phyloP scores from a whole-genome alignment of 352 stramenopile genomes.

The Saprolegnia diclina region DNA sequence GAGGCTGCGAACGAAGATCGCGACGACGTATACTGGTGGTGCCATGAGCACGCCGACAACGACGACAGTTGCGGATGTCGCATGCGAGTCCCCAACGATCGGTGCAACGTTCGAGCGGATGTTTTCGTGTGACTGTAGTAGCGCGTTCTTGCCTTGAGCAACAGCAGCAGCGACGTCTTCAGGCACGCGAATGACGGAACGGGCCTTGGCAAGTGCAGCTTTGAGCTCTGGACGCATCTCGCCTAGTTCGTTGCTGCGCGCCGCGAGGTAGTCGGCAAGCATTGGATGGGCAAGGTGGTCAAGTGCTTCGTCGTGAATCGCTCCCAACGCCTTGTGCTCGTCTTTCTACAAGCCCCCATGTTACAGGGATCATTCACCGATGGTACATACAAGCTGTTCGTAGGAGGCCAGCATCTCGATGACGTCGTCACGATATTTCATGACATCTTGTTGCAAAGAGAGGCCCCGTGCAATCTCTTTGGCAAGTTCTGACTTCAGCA shows the following conservation, averaged over 20 bases:
- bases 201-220: constrained; percentile 17
- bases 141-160: constrained; percentile 16
- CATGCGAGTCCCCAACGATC: constrained; percentile 19
- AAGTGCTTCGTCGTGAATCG: constrained; percentile 17
- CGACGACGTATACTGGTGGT: constrained; percentile 18
- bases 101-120: constrained; percentile 5
- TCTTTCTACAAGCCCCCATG: not conserved
- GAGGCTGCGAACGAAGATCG: constrained; percentile 14
- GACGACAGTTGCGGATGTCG: constrained; percentile 1
- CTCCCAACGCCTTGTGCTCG: constrained; percentile 1
- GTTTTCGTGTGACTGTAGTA: constrained; percentile 12
- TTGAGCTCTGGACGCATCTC: constrained; percentile 21
- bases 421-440: not conserved
- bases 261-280: constrained; percentile 20
- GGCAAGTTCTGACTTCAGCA: constrained; percentile 17
- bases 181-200: constrained; percentile 11
- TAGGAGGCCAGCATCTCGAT: constrained; percentile 12
- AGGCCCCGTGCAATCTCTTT: constrained; percentile 14
- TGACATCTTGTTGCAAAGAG: constrained; percentile 1
- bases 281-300: constrained; percentile 26
- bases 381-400: constrained; percentile 12
- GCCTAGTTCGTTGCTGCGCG: constrained; percentile 18
- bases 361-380: not conserved
- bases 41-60: constrained; percentile 8
- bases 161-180: constrained; percentile 3